phyloP scores from a whole-genome alignment of 345 rosid species.

The Streptanthus diversifolius region DNA sequence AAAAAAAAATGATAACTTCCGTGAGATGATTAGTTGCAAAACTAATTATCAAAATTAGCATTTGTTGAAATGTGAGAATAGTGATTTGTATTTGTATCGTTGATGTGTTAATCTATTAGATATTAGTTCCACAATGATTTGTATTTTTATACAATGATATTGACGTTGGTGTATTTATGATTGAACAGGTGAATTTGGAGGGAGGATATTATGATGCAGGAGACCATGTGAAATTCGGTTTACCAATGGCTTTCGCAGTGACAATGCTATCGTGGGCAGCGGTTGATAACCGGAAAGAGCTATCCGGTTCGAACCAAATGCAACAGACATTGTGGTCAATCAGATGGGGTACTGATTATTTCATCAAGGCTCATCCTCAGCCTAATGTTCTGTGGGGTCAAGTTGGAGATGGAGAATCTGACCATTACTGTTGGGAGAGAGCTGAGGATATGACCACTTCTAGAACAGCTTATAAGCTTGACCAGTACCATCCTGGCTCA shows the following conservation, averaged over 20 bases:
- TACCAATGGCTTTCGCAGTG: conserved; percentile 75
- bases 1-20: neutral
- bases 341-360: conserved; percentile 84
- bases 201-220: conserved; percentile 96
- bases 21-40: neutral
- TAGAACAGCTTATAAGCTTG: conserved; percentile 67
- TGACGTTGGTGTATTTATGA: neutral
- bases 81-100: too few relatives aligned
- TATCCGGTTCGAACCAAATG: conserved; percentile 56
- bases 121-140: too few relatives aligned
- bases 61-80: too few relatives aligned
- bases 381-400: conserved; percentile 79
- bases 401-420: conserved; percentile 86
- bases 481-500: conserved; percentile 64
- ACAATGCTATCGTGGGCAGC: conserved; percentile 82
- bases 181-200: conserved; percentile 60
- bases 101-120: too few relatives aligned
- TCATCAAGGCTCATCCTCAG: conserved; percentile 67
- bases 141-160: conserved; percentile 6
- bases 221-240: conserved; percentile 87
- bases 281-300: conserved; percentile 55
- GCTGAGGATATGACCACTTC: conserved; percentile 92
- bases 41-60: neutral
- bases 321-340: conserved; percentile 54
- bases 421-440: conserved; percentile 87